These are phyloP conservation scores for Pogostemon cablin DNA, from an alignment of 257 asterid species.

Conservation along the genomic window DNA sequence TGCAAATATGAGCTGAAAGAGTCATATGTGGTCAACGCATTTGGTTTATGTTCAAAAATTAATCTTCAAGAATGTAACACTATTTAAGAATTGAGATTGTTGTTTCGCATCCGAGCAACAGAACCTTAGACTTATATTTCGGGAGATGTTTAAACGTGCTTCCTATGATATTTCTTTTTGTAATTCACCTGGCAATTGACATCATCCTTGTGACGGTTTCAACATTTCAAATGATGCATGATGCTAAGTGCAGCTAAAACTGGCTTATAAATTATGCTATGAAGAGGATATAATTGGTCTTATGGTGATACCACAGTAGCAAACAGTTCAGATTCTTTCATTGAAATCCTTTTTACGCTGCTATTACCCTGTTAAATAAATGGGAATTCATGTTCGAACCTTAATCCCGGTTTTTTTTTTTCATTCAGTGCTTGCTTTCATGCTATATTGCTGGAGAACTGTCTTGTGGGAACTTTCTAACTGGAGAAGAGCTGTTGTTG, in stretches of 20 bases:
- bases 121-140: background rate
- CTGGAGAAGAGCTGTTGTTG: constrained; percentile 54
- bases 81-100: background rate
- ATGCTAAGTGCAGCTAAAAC: background rate
- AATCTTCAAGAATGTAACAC: too few species aligned
- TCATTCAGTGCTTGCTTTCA: constrained; percentile 60
- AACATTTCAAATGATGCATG: background rate
- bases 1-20: too few species aligned
- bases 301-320: background rate
- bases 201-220: too few species aligned
- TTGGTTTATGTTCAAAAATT: too few species aligned
- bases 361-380: background rate
- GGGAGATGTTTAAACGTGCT: background rate
- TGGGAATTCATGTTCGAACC: background rate
- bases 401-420: background rate
- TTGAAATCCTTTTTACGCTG: background rate
- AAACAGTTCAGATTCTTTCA: background rate
- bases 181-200: too few species aligned
- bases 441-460: constrained; percentile 79
- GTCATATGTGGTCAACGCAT: too few species aligned
- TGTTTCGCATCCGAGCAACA: background rate
- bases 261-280: background rate
- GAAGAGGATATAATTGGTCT: background rate
- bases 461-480: constrained; percentile 87
- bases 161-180: background rate